Base-by-base conservation (phyloP, 805 yeast genomes). In the Grigorovia yakushimaensis region DNA sequence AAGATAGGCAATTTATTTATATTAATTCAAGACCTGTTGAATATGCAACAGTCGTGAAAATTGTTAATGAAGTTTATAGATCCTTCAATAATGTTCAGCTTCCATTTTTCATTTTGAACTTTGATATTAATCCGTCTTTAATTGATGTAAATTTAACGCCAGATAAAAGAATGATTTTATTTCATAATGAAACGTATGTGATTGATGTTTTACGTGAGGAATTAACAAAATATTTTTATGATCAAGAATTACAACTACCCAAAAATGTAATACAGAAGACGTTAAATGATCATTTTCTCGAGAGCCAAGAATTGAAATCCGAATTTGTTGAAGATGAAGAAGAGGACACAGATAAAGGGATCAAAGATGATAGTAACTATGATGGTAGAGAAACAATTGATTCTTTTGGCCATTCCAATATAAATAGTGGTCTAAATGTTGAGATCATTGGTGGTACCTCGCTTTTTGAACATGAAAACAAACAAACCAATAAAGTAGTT, bases 91-190 rank as follows among this genome's bases (percentile, higher is more conserved):
- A 78, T 55, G 69, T 80, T 4, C 96, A 88, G 57, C 73, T 61
- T 45, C 98, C 98, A 0, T 76, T 79, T 10, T 70, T 84, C 43
- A 70, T 88, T 2, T 55, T 87, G 2, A 73, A 93, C 61, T 54
- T 93, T 19, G 56, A 58, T 13, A 59, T 87, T 5, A 72, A 75
- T 39, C 71, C 84, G 0, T 55, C 59, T 22, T 67, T 70, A 37
- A 50, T 82, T n/a, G 98, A 93, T 65, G 73, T 93, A 18, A 93
- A 93, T 63, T 84, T 93, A 1, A 82, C 96, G 0, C 98, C 98
- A 0, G 97, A 93, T 61, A 93, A 93, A 60, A 71, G 91, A 45
- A 76, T 79, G 2, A 72, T 89, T 1, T 59, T 85, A 56, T 59
- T 88, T 1, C 88, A 82, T 49, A 71, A 79, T 51, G 97, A 89